Conservation (phyloP, 371 early-diverging fungal species). For the Mycotypha africana region DNA sequence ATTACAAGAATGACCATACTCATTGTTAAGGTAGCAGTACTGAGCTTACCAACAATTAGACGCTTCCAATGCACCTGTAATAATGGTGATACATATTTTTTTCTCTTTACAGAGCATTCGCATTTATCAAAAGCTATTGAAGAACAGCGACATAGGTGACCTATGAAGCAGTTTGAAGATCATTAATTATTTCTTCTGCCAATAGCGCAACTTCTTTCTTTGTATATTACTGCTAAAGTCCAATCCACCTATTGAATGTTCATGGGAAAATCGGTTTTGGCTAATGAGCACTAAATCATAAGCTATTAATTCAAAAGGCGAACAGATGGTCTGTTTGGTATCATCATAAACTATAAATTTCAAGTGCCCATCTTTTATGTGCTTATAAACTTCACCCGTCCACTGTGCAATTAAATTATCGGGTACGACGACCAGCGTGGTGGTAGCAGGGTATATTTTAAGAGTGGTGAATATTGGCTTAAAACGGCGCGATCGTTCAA, state of each 20-base stretch:
- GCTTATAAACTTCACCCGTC: conserved; percentile 69
- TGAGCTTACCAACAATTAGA: conserved; percentile 61
- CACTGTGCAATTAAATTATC: conserved; percentile 73
- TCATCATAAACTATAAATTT: conserved; percentile 41
- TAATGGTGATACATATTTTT: conserved; percentile 53
- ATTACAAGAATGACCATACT: no score
- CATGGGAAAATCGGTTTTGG: conserved; percentile 54
- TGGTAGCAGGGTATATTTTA: conserved; percentile 48
- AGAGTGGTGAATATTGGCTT: conserved; percentile 18
- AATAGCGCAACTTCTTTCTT: no score
- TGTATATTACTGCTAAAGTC: conserved; percentile 32
- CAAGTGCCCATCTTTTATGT: conserved; percentile 46
- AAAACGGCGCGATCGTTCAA: conserved; percentile 15
- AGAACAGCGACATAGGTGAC: conserved; percentile 28
- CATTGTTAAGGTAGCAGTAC: no score
- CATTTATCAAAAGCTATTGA: conserved; percentile 33
- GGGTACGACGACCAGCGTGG: conserved; percentile 74
- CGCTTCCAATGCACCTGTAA: conserved; percentile 69
- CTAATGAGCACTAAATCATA: conserved; percentile 66
- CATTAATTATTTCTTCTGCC: no score
- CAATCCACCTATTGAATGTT: conserved; percentile 49
- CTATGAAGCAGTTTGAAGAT: background rate
- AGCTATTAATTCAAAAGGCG: conserved; percentile 37
- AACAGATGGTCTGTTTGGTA: conserved; percentile 39
- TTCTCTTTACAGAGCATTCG: conserved; percentile 16